phyloP scores from a whole-genome alignment of 1,284 basidiomycete genomes.

The Naganishia sp. region DNA sequence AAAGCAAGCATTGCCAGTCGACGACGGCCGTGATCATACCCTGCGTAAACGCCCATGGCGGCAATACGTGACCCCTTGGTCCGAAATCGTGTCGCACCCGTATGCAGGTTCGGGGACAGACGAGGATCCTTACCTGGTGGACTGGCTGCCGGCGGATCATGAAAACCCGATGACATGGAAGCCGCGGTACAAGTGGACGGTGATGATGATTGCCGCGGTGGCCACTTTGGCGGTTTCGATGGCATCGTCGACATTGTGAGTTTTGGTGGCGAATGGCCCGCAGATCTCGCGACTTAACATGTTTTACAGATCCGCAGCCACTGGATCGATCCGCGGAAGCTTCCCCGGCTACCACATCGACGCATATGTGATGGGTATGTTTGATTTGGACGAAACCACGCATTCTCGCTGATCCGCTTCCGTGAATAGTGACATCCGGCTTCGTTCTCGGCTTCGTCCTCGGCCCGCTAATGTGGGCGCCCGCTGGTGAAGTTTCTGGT shows the following conservation, averaged over 20 bases:
- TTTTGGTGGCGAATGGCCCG: background rate
- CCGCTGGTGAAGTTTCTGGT: constrained; percentile 44
- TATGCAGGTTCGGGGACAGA: constrained; percentile 53
- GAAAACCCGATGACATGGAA: constrained; percentile 69
- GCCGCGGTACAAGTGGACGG: constrained; percentile 54
- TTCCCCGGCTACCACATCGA: constrained; percentile 36
- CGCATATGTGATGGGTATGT: constrained; percentile 37
- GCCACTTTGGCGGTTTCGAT: constrained; percentile 66
- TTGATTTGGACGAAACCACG: no score
- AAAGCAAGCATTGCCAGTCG: background rate
- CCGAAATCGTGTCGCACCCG: constrained; percentile 45
- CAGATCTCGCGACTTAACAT: background rate
- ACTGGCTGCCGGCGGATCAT: constrained; percentile 54
- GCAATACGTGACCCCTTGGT: constrained; percentile 49
- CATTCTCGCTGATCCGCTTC: no score
- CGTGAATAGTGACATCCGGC: constrained; percentile 35
- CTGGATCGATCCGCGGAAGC: constrained; percentile 32
- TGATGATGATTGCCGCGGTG: constrained; percentile 50
- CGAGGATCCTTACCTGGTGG: constrained; percentile 54
- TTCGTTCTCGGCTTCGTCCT: constrained; percentile 37
- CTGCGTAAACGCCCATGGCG: constrained; percentile 46
- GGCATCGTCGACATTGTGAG: constrained; percentile 52
- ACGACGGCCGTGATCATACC: constrained; percentile 37
- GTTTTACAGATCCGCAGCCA: constrained; percentile 37
- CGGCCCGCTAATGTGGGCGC: constrained; percentile 41